Base-by-base conservation (phyloP, 192 early-diverging fungal species). In the Coemansia sp. region DNA sequence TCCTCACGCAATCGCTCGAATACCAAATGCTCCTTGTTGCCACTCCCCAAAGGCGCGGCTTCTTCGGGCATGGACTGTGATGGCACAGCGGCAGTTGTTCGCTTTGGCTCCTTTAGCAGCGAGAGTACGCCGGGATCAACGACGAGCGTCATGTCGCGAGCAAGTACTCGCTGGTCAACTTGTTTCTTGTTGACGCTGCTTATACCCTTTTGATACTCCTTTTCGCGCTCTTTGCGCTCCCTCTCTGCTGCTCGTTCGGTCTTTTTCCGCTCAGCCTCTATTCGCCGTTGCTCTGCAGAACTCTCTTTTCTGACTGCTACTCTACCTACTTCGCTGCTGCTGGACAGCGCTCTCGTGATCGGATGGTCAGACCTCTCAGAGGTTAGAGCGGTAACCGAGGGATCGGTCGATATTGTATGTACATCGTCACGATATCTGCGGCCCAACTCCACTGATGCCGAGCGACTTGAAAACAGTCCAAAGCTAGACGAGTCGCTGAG, bases 141-240 rank as follows among this genome's bases (percentile, higher is more conserved):
- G 1, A 84, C 52, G n/a, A 84, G 24, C 3, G 77, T 79, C 31
- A 73, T 67, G 55, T 84, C 77, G 13, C 63, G 47, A 7, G 66
- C 57, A 12, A 79, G 22, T 11, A 62, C 55, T 33, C 31, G 27
- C 5, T 54, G 24, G 18, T 82, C 79, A 1, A 72, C 29, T 4
- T 42, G 33, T 41, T 71, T 77, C 5, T 41, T 55, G 69, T 82
- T 82, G 15, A 57, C 74, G 0, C 11, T 33, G 20, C 49, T 57
- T 29, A 38, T 55, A 29, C 63, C 44, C 13, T 29, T 38, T 22
- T n/a, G 61, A 20, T 33, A 51, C 47, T 36, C n/a, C 1, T 57
- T 49, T 20, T 70, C 71, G 15, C 47, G 52, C 18, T 65, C 66
- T 29, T 13, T 64, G 20, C 63, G 71, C 42, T 67, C 42, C 40